A percentile compares a stretch with the other conserved stretches of the same genome.
Conservation (phyloP, 2,329 filamentous ascomycete genomes). For the Fusarium sp. region DNA sequence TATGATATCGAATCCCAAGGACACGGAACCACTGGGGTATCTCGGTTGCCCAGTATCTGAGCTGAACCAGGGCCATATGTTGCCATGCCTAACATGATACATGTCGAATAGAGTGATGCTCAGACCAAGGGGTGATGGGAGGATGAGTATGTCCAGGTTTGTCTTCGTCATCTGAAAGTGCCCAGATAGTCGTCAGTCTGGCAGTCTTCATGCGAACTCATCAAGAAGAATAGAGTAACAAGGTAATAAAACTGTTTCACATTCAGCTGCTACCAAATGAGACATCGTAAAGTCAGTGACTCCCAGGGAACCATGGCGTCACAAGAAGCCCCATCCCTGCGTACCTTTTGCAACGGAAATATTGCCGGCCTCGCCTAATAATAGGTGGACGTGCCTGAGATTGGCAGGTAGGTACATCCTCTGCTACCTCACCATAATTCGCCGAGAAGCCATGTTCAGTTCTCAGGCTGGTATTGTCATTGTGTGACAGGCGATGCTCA, state of each 20-base stretch:
- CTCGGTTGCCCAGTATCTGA: slow-evolving; percentile 23
- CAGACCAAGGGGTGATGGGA: not conserved
- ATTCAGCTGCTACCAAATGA: slow-evolving; percentile 44
- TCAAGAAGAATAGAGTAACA: slow-evolving; percentile 12
- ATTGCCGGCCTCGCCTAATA: slow-evolving; percentile 46
- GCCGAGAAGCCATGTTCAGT: slow-evolving; percentile 13
- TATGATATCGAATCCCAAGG: slow-evolving; percentile 38
- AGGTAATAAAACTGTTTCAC: slow-evolving; percentile 41
- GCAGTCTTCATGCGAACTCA: slow-evolving; percentile 11
- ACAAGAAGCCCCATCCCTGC: slow-evolving; percentile 29
- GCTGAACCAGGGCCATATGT: slow-evolving; percentile 13
- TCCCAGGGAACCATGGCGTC: slow-evolving; percentile 31
- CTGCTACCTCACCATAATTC: slow-evolving; percentile 20
- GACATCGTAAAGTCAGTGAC: slow-evolving; percentile 34
- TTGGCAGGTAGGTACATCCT: slow-evolving; percentile 20
- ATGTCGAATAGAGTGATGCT: not conserved
- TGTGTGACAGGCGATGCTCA: slow-evolving; percentile 4
- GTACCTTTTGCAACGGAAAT: slow-evolving; percentile 40
- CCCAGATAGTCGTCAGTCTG: not conserved
- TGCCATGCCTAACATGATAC: slow-evolving; percentile 5
- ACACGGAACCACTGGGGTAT: slow-evolving; percentile 36
- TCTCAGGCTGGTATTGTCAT: slow-evolving; percentile 2
- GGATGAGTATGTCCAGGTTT: not conserved
- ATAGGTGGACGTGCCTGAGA: slow-evolving; percentile 27
- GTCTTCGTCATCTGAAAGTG: not conserved